Evolutionary conservation across 2,329 filamentous ascomycete species (phyloP), one percentile per base, ranked within the genome.

Genomic region (Sphaerostilbella broomeana): DNA sequence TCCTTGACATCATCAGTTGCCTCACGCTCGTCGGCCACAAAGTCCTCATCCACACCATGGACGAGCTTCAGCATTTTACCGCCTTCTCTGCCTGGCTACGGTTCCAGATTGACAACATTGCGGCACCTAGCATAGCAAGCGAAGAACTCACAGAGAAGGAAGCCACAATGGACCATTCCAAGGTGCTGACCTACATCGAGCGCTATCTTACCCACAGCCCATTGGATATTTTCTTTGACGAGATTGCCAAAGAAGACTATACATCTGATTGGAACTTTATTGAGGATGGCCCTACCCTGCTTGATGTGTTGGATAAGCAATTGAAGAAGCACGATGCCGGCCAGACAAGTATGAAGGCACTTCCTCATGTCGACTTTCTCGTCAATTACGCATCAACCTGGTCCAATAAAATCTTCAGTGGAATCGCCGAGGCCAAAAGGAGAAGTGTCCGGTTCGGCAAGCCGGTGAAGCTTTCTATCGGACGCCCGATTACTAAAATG

Each of bases 21-120:
- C 68, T 95, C n/a, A 79, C 77, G 31, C 66, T 95, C 4, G 70
- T 89, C 1, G 79, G 79, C 1, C 80, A 94, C 55, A 84, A 80
- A 38, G 73, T 90, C 2, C 67, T 94, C 11, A 68, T 80, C 5
- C 70, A 80, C 39, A 75, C 82, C 19, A 81, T 84, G 54, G 78
- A 84, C 40, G 90, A 97, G 60, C 73, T 90, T 12, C 73, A 80
- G 18, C 75, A 88, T 35, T 97, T 94, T 52, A 59, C 67, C 2
- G 73, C 77, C 5, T 97, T 95, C 56, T 89, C 86, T 1, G 70
- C 73, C 38, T 97, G 90, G 90, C 67, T 97, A 35, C 79, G 81
- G 22, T 76, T 87, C 52, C 81, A 89, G 53, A 90, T 95, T 43
- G 86, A 94, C 47, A 75, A 82, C 11, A 75, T 90, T 31, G 77